Evolutionary conservation across 495 filamentous ascomycete genomes (phyloP), one percentile per base, ranked within the genome.

Genomic region (Cenococcum geophilum): DNA sequence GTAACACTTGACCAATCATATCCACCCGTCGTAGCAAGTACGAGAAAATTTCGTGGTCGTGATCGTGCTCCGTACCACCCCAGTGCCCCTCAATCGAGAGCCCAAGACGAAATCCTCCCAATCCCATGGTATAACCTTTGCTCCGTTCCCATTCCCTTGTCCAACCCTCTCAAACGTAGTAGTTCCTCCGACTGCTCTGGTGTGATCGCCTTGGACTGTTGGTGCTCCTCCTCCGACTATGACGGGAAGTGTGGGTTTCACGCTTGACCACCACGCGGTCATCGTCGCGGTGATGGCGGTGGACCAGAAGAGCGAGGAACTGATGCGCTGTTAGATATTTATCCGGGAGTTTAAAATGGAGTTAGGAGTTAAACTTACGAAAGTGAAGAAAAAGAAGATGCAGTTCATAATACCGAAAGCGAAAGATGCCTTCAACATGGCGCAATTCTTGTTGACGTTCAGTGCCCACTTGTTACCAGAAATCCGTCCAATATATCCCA

Each of bases 341-440:
- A 14, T 63, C 14, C 27, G 5, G 2, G 16, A 16, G 22, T 18
- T 5, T 22, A 55, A 59, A 50, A 45, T 8, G 43, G 34, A 42
- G 27, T 11, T 45, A 57, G 22, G 51, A 0, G 5, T 0, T 32
- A 16, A 22, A 72, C 72, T 69, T 69, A 73, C 72, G 56, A 72
- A 72, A 25, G 90, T 92, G 68, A 89, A 75, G 69, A 86, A 82
- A 73, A 96, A 96, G 74, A 92, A 89, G 34, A 95, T 75, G 55
- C 76, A 76, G 67, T 93, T 89, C 84, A 96, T 92, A 68, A 96
- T 96, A 0, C 83, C 91, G 60, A 96, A 81, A 1, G 89, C 91
- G 63, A 88, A 96, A 62, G 76, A 79, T 0, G 91, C 85, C 82
- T 96, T 96, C 57, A 92, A 81, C 89, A 96, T 92, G 18, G 82